Conservation (phyloP, 768 basidiomycete genomes). For the Suillus variegatus region DNA sequence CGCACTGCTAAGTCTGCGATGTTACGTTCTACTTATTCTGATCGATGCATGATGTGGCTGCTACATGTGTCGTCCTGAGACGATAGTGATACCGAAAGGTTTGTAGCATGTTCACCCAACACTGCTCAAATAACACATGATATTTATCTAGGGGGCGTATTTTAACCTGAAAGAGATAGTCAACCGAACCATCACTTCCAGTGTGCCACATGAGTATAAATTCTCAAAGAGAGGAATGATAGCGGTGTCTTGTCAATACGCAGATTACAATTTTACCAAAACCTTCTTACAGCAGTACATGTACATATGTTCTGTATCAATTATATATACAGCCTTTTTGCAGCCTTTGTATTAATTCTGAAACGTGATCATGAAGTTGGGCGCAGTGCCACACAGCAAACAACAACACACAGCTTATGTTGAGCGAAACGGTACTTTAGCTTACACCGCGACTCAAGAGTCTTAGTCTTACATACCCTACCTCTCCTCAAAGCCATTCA, state of each 20-base stretch:
- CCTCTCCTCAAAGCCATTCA: background rate
- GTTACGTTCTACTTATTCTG: background rate
- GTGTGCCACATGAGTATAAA: background rate
- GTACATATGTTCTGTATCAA: background rate
- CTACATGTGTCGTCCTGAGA: constrained; percentile 14
- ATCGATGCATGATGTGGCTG: background rate
- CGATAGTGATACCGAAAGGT: constrained; percentile 6
- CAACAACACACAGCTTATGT: constrained; percentile 22
- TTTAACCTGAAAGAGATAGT: background rate
- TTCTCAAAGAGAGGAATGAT: background rate
- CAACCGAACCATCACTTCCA: background rate
- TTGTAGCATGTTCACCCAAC: background rate
- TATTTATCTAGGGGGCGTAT: background rate
- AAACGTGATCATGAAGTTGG: background rate
- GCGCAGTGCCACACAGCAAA: constrained; percentile 29
- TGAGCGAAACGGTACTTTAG: background rate
- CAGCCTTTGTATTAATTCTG: background rate
- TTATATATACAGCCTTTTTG: background rate
- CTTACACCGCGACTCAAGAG: background rate
- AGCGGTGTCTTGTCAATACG: background rate
- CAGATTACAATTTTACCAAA: background rate
- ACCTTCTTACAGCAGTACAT: background rate
- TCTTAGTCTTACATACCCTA: background rate
- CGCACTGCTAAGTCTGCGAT: constrained; percentile 11
- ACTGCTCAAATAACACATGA: background rate